phyloP scores from a whole-genome alignment of 805 yeast genomes.

The Starmerella gropengiesseri region DNA sequence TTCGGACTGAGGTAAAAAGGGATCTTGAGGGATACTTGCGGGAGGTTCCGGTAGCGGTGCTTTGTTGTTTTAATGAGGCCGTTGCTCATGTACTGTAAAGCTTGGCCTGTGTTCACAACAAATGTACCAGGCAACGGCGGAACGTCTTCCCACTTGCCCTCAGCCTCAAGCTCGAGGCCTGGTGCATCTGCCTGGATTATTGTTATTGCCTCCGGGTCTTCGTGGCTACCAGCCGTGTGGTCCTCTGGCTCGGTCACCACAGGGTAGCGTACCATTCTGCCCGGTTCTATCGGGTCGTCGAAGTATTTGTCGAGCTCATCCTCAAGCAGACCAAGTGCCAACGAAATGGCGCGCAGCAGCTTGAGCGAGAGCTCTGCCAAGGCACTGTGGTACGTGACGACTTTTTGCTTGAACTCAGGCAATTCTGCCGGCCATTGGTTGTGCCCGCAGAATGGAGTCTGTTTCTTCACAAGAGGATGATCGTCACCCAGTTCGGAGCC shows the following conservation, averaged over 20 bases:
- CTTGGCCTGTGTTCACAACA: slow-evolving; percentile 53
- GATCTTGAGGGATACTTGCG: slow-evolving; percentile 27
- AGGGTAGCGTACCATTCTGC: slow-evolving; percentile 50
- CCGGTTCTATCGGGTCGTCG: slow-evolving; percentile 19
- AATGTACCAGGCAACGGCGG: slow-evolving; percentile 39
- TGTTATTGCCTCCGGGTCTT: slow-evolving; percentile 36
- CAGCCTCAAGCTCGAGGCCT: slow-evolving; percentile 46
- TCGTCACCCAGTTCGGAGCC: slow-evolving; percentile 28
- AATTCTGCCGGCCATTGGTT: slow-evolving; percentile 43
- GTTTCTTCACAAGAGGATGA: slow-evolving; percentile 32
- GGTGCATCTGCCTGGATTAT: slow-evolving; percentile 46
- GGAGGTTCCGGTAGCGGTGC: slow-evolving; percentile 43
- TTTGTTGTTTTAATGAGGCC: slow-evolving; percentile 52
- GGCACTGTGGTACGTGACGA: slow-evolving; percentile 36
- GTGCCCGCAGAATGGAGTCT: slow-evolving; percentile 40
- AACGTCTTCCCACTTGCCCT: slow-evolving; percentile 48
- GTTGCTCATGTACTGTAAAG: slow-evolving; percentile 47
- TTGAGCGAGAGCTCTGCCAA: slow-evolving; percentile 37
- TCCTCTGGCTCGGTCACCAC: neutral
- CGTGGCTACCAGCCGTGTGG: slow-evolving; percentile 53
- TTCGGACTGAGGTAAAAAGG: slow-evolving; percentile 5
- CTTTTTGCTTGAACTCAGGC: slow-evolving; percentile 37
- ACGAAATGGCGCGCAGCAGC: slow-evolving; percentile 42
- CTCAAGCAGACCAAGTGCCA: slow-evolving; percentile 41
- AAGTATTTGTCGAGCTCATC: slow-evolving; percentile 40